Base-by-base conservation (phyloP, 2,329 filamentous ascomycete species). In the Colletotrichum cuscutae region DNA sequence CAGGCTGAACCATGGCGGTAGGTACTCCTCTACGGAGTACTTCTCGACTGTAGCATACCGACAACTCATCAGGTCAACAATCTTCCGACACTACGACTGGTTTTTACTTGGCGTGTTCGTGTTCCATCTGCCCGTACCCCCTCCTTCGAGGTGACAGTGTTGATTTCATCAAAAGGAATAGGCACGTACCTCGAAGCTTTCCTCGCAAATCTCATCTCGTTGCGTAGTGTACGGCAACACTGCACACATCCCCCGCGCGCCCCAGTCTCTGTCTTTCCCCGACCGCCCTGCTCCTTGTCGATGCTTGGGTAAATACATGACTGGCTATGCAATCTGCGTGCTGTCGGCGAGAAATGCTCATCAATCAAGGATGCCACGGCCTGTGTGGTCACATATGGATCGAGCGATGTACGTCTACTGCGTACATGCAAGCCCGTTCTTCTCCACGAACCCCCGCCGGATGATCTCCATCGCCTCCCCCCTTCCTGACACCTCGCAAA, bases 191-290 rank as follows among this genome's bases (percentile, higher is more conserved):
- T 73, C 65, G 65, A 70, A 66, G 57, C 15, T 63, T 74, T 73
- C 66, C 54, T 69, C 56, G 53, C 61, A 73, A 74, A 64, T 66
- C 72, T 59, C 60, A 68, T 65, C 64, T 61, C 35, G 30, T 64
- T 35, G 60, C 19, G 28, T 57, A 22, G 42, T n/a, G 42, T n/a
- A 49, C 42, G 42, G 42, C 5, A 37, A 42, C 59, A 56, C 5
- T 37, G n/a, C 19, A 46, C 13, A 32, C 19, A 11, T 49, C 42
- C 53, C 54, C 53, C 26, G 52, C 28, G 42, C 28, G 32, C 30
- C 54, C 53, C 66, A 42, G 52, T 69, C 57, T 26, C 60, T 28
- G 46, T 52, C 12, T 54, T 58, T 69, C 58, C 49, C 71, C 68
- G 37, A 67, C 46, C 32, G 56, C 22, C 56, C 71, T 66, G 68